phyloP scores from a whole-genome alignment of 805 yeast genomes.

The Pichia heedii region DNA sequence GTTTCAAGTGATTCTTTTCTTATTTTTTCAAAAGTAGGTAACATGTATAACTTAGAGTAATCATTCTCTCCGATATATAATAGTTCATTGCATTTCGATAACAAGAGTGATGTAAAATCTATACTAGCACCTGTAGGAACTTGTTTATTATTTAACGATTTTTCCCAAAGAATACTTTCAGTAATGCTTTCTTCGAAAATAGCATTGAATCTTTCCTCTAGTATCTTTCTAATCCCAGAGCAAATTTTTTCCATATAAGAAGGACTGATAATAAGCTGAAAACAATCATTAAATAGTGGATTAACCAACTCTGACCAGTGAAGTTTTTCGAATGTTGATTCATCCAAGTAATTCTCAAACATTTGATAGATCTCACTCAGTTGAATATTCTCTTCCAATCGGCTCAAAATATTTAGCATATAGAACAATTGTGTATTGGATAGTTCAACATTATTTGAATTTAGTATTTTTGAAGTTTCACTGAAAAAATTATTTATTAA shows the following conservation, averaged over 20 bases:
- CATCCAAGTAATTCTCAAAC: constrained; percentile 1
- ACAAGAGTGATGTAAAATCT: constrained; percentile 16
- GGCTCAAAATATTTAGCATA: constrained; percentile 18
- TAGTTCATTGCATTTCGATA: constrained; percentile 11
- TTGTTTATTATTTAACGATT: not conserved
- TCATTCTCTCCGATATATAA: constrained; percentile 14
- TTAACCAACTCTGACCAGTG: constrained; percentile 5
- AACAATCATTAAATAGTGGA: constrained; percentile 9
- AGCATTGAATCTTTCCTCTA: constrained; percentile 9
- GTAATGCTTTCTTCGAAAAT: constrained; percentile 11
- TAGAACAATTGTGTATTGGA: constrained; percentile 17
- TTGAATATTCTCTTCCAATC: constrained; percentile 18
- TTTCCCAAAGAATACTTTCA: constrained; percentile 18
- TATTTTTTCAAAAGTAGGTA: constrained; percentile 11
- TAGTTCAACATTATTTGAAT: not conserved
- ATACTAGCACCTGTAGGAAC: constrained; percentile 20
- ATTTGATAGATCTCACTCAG: constrained; percentile 9
- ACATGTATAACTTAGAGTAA: constrained; percentile 22
- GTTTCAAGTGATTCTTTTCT: constrained; percentile 2
- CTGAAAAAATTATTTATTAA: constrained; percentile 15
- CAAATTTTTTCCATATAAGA: not conserved
- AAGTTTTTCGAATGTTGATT: not conserved
- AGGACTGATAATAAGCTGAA: not conserved
- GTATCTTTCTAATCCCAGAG: not conserved
- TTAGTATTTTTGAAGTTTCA: constrained; percentile 6